Evolutionary conservation across 257 asterid genomes (phyloP).

Genomic region (Nicotiana tomentosiformis): DNA sequence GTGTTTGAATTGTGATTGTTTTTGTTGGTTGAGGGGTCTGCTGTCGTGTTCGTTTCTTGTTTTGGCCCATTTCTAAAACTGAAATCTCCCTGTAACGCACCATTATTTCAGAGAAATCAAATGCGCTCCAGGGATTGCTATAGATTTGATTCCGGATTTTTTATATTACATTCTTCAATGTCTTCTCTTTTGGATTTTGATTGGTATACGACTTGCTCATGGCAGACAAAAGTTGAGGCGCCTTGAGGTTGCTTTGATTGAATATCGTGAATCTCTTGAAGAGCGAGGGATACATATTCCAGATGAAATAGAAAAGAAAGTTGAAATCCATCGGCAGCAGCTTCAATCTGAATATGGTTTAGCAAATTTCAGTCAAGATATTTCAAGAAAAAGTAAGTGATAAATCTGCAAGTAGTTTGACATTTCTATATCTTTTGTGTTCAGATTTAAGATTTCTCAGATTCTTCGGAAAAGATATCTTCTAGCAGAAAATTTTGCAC

Average conservation of each 20-base stretch:
- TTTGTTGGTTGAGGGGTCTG: too few species aligned
- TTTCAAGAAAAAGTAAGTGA: slow-evolving; percentile 59
- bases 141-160: not conserved
- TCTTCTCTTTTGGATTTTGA: slow-evolving; percentile 5
- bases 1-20: too few species aligned
- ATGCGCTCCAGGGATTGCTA: not conserved
- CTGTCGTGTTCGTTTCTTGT: not conserved
- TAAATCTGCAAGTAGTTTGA: not conserved
- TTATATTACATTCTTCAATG: not conserved
- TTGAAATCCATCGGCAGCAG: slow-evolving; percentile 53
- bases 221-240: slow-evolving; percentile 80
- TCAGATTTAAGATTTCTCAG: not conserved
- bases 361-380: slow-evolving; percentile 42
- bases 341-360: slow-evolving; percentile 71
- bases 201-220: slow-evolving; percentile 15
- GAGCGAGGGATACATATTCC: slow-evolving; percentile 53
- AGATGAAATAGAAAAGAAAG: slow-evolving; percentile 77
- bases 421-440: not conserved
- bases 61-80: not conserved
- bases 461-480: not conserved
- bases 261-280: slow-evolving; percentile 90
- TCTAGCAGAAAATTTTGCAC: not conserved
- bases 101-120: not conserved
- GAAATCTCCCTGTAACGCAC: not conserved
- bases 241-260: slow-evolving; percentile 77